phyloP scores from a whole-genome alignment of 1,139 yeast species.

The Candida pseudoviswanathii region DNA sequence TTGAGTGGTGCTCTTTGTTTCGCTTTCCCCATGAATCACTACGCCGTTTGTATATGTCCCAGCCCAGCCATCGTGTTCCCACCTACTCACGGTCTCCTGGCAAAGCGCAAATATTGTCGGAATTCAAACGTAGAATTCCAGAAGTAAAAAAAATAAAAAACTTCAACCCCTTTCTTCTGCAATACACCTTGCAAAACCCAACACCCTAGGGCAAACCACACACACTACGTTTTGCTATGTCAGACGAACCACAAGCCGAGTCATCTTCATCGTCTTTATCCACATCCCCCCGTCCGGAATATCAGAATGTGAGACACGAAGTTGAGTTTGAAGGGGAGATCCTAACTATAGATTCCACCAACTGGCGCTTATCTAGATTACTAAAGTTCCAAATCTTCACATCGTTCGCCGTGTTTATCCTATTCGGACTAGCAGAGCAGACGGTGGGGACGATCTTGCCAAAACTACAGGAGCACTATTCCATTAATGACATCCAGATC shows the following conservation, averaged over 20 bases:
- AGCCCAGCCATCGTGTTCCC: neutral
- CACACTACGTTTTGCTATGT: neutral
- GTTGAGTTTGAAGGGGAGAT: slow-evolving; percentile 29
- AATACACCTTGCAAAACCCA: neutral
- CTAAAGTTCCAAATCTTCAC: slow-evolving; percentile 44
- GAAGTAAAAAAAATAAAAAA: neutral
- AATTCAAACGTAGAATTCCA: neutral
- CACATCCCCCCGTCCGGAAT: neutral
- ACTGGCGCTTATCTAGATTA: slow-evolving; percentile 41
- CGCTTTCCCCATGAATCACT: too few relatives aligned
- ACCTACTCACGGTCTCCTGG: neutral
- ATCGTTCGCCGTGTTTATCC: slow-evolving; percentile 38
- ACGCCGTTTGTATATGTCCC: too few relatives aligned
- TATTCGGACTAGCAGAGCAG: slow-evolving; percentile 60
- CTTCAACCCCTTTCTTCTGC: neutral
- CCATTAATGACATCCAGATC: slow-evolving; percentile 43
- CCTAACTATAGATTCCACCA: slow-evolving; percentile 35
- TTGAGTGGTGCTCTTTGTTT: too few relatives aligned
- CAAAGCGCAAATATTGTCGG: neutral
- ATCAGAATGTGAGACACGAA: slow-evolving; percentile 9
- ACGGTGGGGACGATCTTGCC: slow-evolving; percentile 60
- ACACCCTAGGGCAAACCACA: too few relatives aligned
- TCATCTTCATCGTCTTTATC: neutral
- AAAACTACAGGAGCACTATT: slow-evolving; percentile 44
- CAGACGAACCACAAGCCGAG: neutral